A percentile compares a stretch with the other conserved stretches of the same genome.
These are phyloP conservation scores for Gossypium ekmanianum DNA, from an alignment of 345 rosid genomes.

Conservation along the genomic window DNA sequence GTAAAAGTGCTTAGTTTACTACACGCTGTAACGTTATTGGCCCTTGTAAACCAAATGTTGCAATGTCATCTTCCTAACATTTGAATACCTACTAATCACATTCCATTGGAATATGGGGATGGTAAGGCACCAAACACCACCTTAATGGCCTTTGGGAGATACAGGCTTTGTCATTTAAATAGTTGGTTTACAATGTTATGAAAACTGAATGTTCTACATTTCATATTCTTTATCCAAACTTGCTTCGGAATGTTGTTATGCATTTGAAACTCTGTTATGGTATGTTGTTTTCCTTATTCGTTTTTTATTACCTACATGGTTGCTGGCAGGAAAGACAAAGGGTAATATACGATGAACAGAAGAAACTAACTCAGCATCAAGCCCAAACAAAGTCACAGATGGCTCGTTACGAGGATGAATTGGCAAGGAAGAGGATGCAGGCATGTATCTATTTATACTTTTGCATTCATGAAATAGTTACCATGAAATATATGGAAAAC, in stretches of 20 bases:
- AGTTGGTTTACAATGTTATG: neutral
- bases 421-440: slow-evolving; percentile 99
- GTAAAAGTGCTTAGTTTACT: neutral
- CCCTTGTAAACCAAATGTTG: neutral
- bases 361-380: slow-evolving; percentile 81
- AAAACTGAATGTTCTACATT: neutral
- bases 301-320: slow-evolving; percentile 4
- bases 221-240: slow-evolving; percentile 9
- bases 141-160: slow-evolving; percentile 4
- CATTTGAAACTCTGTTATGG: neutral
- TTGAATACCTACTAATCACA: neutral
- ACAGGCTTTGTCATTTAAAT: neutral
- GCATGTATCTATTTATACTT: slow-evolving; percentile 34
- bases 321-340: slow-evolving; percentile 77
- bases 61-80: neutral
- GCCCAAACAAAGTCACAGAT: slow-evolving; percentile 93
- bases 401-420: slow-evolving; percentile 93
- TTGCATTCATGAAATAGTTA: slow-evolving; percentile 9
- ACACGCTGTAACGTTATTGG: neutral
- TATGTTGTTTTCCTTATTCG: neutral
- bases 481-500: slow-evolving; percentile 1
- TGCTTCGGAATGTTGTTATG: slow-evolving; percentile 5
- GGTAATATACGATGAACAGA: slow-evolving; percentile 89
- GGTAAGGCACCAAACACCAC: neutral
- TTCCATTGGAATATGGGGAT: neutral